A percentile compares a stretch with the other conserved stretches of the same genome.
Conservation (phyloP, 805 yeast species). For the Pichia eremophila region DNA sequence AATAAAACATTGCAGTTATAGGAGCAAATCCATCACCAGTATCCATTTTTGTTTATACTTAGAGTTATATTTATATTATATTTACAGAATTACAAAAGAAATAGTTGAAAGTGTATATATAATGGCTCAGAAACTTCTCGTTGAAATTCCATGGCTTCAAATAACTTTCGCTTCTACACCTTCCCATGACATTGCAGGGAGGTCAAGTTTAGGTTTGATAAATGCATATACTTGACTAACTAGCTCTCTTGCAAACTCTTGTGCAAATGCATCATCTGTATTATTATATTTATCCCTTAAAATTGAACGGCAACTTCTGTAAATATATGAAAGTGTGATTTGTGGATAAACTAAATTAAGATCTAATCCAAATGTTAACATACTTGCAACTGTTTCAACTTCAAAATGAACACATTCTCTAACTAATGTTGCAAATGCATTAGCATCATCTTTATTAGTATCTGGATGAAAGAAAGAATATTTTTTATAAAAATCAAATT, state of each 20-base stretch:
- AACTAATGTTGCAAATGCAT: constrained; percentile 8
- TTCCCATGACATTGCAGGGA: constrained; percentile 8
- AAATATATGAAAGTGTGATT: constrained; percentile 7
- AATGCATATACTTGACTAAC: constrained; percentile 4
- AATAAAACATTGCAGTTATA: constrained; percentile 79
- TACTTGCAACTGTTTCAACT: constrained; percentile 10
- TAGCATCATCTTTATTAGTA: constrained; percentile 1
- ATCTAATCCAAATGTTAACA: constrained; percentile 11
- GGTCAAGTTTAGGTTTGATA: constrained; percentile 2
- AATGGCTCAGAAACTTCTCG: no score
- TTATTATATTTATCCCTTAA: constrained; percentile 3
- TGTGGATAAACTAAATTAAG: constrained; percentile 5
- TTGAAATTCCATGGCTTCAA: neutral
- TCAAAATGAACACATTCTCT: constrained; percentile 13
- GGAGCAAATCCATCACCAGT: constrained; percentile 62
- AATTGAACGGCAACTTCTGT: constrained; percentile 5
- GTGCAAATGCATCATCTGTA: constrained; percentile 3
- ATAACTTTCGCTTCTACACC: constrained; percentile 4
- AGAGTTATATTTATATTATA: no score
- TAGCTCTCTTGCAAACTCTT: constrained; percentile 5
- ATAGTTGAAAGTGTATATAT: no score
- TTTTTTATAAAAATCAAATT: constrained; percentile 5
- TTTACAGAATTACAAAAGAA: no score
- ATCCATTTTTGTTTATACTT: constrained; percentile 14
- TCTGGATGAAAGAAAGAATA: constrained; percentile 8